Evolutionary conservation across 345 rosid genomes (phyloP).

Genomic region (Rhizophora apiculata): DNA sequence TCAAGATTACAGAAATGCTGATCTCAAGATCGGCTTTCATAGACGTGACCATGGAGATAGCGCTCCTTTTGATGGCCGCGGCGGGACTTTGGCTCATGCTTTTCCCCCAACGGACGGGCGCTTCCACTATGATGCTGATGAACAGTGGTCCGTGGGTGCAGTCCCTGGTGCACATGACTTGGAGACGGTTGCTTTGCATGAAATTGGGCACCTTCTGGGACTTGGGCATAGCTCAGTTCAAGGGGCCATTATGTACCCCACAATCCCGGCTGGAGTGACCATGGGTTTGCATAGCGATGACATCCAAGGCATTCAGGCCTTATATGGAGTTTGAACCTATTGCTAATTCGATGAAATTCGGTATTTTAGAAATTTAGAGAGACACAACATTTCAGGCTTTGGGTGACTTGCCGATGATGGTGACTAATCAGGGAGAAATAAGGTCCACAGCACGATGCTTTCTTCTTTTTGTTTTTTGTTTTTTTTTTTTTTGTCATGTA

Average conservation of each 20-base stretch:
- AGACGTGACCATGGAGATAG: conserved; percentile 26
- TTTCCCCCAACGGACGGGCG: conserved; percentile 23
- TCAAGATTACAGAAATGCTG: neutral
- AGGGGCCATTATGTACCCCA: conserved; percentile 17
- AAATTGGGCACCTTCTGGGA: conserved; percentile 23
- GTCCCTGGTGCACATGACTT: neutral
- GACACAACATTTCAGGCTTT: no score
- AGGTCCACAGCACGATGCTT: no score
- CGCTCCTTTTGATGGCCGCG: conserved; percentile 14
- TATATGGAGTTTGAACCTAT: conserved; percentile 2
- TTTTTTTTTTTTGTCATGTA: no score
- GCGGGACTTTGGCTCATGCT: conserved; percentile 26
- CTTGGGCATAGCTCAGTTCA: conserved; percentile 2
- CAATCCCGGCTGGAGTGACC: neutral
- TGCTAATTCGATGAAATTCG: neutral
- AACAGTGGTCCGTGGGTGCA: conserved; percentile 16
- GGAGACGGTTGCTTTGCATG: conserved; percentile 17
- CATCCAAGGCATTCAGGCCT: conserved; percentile 14
- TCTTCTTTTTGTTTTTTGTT: no score
- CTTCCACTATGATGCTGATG: conserved; percentile 36
- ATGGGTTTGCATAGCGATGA: conserved; percentile 16
- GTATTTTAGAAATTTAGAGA: no score
- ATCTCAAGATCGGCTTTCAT: conserved; percentile 26
- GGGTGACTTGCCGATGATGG: no score
- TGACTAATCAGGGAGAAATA: no score